phyloP scores from a whole-genome alignment of 2,329 filamentous ascomycete genomes.

The Diaporthe aspalathi region DNA sequence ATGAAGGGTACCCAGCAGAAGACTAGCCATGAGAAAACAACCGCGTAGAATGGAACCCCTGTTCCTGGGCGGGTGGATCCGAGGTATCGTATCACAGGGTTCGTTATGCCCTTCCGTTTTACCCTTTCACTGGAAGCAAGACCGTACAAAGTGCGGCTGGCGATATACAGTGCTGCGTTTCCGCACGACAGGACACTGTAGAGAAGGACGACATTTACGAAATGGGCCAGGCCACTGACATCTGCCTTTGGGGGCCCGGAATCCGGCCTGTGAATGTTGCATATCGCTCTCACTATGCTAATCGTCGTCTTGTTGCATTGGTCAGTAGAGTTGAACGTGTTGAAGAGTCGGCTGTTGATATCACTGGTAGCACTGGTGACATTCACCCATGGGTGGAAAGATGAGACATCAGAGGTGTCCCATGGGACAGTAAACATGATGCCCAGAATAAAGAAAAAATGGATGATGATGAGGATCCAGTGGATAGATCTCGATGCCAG shows the following conservation, averaged over 20 bases:
- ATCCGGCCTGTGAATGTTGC: not conserved
- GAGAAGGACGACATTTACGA: slow-evolving; percentile 31
- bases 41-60: slow-evolving; percentile 31
- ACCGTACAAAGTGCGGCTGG: slow-evolving; percentile 34
- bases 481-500: slow-evolving; percentile 38
- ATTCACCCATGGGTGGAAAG: slow-evolving; percentile 20
- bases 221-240: slow-evolving; percentile 7
- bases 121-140: slow-evolving; percentile 9
- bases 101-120: not conserved
- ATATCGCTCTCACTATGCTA: not conserved
- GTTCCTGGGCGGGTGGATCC: slow-evolving; percentile 26
- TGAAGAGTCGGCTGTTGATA: not conserved
- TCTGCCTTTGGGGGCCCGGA: not conserved
- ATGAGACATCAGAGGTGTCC: slow-evolving; percentile 5
- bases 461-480: slow-evolving; percentile 32
- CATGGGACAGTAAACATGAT: slow-evolving; percentile 38
- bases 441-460: slow-evolving; percentile 34
- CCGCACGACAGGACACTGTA: slow-evolving; percentile 33
- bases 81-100: not conserved
- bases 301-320: not conserved
- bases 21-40: slow-evolving; percentile 25
- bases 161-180: slow-evolving; percentile 33
- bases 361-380: not conserved
- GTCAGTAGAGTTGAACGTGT: not conserved
- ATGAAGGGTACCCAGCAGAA: slow-evolving; percentile 34